Evolutionary conservation across 345 rosid species (phyloP), one percentile per base, ranked within the genome.

Genomic region (Populus simonii): DNA sequence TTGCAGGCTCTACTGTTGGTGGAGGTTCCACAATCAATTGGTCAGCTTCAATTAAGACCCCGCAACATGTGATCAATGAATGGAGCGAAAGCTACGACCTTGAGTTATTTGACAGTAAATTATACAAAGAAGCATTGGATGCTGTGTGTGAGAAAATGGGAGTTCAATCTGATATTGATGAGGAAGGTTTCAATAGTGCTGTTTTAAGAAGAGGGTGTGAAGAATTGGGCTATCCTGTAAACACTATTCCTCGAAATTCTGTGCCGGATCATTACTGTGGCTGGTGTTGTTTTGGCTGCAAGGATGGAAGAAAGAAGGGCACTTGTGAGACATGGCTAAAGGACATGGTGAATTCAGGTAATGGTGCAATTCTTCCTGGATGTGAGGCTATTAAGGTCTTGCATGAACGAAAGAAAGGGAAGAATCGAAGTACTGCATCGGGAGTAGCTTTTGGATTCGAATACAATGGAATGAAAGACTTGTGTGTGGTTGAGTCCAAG

Each of bases 11-110:
- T 0, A 92, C 97, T 0, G 95, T 94, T 17, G 97, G 97, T 71
- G 98, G 98, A 5, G 98, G 96, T 13, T 94, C 97, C 0, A 78
- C 98, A 0, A 79, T 94, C 74, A 94, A 94, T 76, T 94, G 98
- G 97, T 92, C 97, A 0, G 97, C 97, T 57, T 92, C 96, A 1
- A 76, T 94, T 8, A 84, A 74, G 73, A 91, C 97, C 68, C 98
- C 98, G 0, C 82, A 84, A n/a, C 89, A 91, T 75, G 96, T 94
- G 35, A 84, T 84, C 68, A 83, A 90, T 0, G 96, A 94, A 77
- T 94, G 98, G 97, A 74, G 79, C 27, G 81, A 82, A 6, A 31
- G 74, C 22, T 73, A 78, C 31, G 78, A 79, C 16, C 85, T 94
- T 0, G 87, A 91, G 78, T 62, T 94, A 39, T 94, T 91, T 36